Percentiles rank a stretch among this genome's conserved stretches.
These are phyloP conservation scores for Blastobotrys chiropterorum DNA, from an alignment of 805 yeast species.

Conservation along the genomic window DNA sequence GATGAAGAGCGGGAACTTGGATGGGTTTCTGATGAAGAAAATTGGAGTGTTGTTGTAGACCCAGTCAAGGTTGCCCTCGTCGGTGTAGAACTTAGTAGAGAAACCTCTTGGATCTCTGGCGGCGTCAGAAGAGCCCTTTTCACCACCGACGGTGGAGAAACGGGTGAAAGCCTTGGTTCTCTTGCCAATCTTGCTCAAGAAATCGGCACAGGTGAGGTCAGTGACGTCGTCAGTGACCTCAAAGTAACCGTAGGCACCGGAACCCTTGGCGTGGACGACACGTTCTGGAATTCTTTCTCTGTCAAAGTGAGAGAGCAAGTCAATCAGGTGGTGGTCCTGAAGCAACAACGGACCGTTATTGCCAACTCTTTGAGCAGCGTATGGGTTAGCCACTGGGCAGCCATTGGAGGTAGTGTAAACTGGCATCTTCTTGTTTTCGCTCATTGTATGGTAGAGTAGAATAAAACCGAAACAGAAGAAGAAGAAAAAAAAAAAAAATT, in stretches of 20 bases:
- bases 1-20: constrained; percentile 58
- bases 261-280: constrained; percentile 63
- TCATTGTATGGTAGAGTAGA: too few species aligned
- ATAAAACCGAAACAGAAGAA: too few species aligned
- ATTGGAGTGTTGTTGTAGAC: constrained; percentile 69
- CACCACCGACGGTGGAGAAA: constrained; percentile 67
- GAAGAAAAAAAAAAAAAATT: too few species aligned
- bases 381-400: constrained; percentile 49
- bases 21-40: constrained; percentile 58
- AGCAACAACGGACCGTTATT: constrained; percentile 51
- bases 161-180: constrained; percentile 59
- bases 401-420: constrained; percentile 48
- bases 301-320: constrained; percentile 53
- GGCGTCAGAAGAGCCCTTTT: constrained; percentile 58
- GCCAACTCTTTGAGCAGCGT: constrained; percentile 48
- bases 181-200: constrained; percentile 67
- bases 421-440: too few species aligned
- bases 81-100: constrained; percentile 58
- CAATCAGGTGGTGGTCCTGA: constrained; percentile 54
- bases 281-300: constrained; percentile 62
- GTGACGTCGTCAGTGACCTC: constrained; percentile 52
- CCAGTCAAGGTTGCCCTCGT: constrained; percentile 65
- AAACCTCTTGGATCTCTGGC: constrained; percentile 70
- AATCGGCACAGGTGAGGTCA: constrained; percentile 43
- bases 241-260: constrained; percentile 55